These are phyloP conservation scores for Colletotrichum simmondsii DNA, from an alignment of 2,329 filamentous ascomycete genomes.

Conservation along the genomic window DNA sequence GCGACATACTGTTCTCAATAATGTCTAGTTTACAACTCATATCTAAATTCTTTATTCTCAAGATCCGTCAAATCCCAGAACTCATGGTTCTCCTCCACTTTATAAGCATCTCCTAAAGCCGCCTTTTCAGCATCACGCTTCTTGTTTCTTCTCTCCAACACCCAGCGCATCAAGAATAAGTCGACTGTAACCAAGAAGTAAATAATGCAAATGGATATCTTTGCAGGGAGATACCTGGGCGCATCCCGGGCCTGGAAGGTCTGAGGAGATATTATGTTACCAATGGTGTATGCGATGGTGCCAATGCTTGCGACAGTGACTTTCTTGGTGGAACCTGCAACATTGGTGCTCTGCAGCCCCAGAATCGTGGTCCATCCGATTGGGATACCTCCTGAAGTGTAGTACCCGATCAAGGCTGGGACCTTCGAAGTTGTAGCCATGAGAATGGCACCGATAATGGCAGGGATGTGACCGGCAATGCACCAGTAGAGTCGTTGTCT, in stretches of 20 bases:
- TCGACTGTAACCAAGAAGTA: conserved; percentile 59
- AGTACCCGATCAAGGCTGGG: conserved; percentile 72
- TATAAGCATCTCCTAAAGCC: conserved; percentile 63
- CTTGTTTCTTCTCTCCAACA: conserved; percentile 45
- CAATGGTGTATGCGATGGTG: conserved; percentile 66
- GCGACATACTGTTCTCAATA: background rate
- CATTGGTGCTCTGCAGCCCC: conserved; percentile 37
- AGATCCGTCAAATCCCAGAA: conserved; percentile 72
- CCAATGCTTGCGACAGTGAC: conserved; percentile 67
- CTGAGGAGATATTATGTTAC: conserved; percentile 67
- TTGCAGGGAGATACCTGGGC: conserved; percentile 63
- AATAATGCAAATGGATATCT: conserved; percentile 66
- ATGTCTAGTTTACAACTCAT: background rate
- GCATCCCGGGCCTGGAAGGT: conserved; percentile 62
- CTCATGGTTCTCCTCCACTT: conserved; percentile 61
- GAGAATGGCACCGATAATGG: conserved; percentile 47
- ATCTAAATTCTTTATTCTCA: conserved; percentile 72
- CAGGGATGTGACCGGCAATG: conserved; percentile 38
- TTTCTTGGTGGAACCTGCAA: conserved; percentile 61
- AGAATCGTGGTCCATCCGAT: conserved; percentile 55
- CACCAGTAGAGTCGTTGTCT: conserved; percentile 49
- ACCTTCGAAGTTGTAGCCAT: conserved; percentile 47
- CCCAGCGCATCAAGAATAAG: conserved; percentile 52
- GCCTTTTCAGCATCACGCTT: conserved; percentile 39
- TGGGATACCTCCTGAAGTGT: conserved; percentile 69